Base-by-base conservation (phyloP, 495 filamentous ascomycete genomes). In the Aspergillus coremiiformis region DNA sequence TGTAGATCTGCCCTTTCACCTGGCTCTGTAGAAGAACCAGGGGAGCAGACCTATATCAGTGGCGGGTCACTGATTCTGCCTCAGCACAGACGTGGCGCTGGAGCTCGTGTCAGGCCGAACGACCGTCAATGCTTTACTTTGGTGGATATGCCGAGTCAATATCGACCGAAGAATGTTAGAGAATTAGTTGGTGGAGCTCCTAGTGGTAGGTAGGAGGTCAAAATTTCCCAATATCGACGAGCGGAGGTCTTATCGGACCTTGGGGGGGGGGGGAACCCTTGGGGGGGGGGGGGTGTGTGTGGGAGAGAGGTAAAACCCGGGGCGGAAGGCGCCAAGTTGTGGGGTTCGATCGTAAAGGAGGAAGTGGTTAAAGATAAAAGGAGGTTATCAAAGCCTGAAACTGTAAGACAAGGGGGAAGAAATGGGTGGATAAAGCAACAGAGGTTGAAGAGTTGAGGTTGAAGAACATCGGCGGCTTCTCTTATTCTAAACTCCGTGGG, bases 1-100 rank as follows among this genome's bases (percentile, higher is more conserved):
- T 14, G 53, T 61, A 65, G 74, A 69, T 68, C 62, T 71, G 69
- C 77, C 70, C 72, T 69, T 61, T 63, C 55, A 56, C 65, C 72
- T 70, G 70, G 74, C 68, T 77, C 72, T 68, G 58, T 64, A 49
- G 24, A 61, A 73, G 71, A 76, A 76, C 72, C 72, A 76, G 72
- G 70, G 65, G 70, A 71, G 72, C 70, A 76, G 71, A 73, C 59
- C 68, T 69, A 53, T 58, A 62, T 60, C 60, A 56, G 60, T 52
- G 59, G 60, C 53, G 63, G 57, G 54, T 62, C 55, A 57, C 59
- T 56, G 57, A 61, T 58, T 49, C 51, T 59, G 53, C 52, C 51
- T 52, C 52, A 46, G 56, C 52, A 53, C 49, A 51, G 54, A 52
- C 44, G 49, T 45, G 52, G 55, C 49, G 30, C 19, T 52, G 33